phyloP scores from a whole-genome alignment of 2,329 filamentous ascomycete species.

The Macroventuria anomochaeta region DNA sequence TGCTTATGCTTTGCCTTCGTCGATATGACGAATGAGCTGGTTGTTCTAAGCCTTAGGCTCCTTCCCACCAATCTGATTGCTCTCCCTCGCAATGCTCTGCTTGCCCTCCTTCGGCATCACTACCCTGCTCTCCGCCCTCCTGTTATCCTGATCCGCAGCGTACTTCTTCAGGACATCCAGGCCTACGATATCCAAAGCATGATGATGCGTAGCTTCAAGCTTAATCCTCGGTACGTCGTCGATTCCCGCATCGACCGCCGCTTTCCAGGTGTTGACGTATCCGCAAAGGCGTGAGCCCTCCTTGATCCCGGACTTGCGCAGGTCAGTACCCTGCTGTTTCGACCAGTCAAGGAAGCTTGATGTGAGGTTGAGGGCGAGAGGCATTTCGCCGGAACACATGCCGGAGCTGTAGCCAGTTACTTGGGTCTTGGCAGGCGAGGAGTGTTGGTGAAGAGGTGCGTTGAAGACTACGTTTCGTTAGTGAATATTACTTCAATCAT shows the following conservation, averaged over 20 bases:
- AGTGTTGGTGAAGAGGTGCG: conserved; percentile 35
- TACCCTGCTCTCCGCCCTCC: conserved; percentile 10
- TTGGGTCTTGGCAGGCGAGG: conserved; percentile 12
- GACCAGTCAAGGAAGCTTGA: conserved; percentile 67
- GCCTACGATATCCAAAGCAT: conserved; percentile 55
- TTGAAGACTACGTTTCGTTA: conserved; percentile 26
- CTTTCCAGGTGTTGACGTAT: conserved; percentile 63
- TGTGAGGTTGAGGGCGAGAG: conserved; percentile 63
- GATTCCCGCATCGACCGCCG: conserved; percentile 39
- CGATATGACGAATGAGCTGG: no score
- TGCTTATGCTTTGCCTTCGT: no score
- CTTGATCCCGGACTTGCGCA: conserved; percentile 60
- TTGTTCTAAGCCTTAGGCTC: conserved; percentile 30
- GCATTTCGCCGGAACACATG: conserved; percentile 27
- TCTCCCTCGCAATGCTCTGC: conserved; percentile 23
- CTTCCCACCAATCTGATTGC: conserved; percentile 34
- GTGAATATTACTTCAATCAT: no score
- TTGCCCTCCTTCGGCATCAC: conserved; percentile 16
- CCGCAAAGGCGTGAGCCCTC: conserved; percentile 66
- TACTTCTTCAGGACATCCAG: conserved; percentile 58
- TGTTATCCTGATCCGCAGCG: conserved; percentile 48
- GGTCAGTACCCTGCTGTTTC: conserved; percentile 62
- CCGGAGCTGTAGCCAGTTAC: conserved; percentile 20
- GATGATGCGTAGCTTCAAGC: conserved; percentile 59
- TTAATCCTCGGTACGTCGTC: conserved; percentile 52